Conservation (phyloP, 2,329 filamentous ascomycete genomes). For the Balansia obtecta region DNA sequence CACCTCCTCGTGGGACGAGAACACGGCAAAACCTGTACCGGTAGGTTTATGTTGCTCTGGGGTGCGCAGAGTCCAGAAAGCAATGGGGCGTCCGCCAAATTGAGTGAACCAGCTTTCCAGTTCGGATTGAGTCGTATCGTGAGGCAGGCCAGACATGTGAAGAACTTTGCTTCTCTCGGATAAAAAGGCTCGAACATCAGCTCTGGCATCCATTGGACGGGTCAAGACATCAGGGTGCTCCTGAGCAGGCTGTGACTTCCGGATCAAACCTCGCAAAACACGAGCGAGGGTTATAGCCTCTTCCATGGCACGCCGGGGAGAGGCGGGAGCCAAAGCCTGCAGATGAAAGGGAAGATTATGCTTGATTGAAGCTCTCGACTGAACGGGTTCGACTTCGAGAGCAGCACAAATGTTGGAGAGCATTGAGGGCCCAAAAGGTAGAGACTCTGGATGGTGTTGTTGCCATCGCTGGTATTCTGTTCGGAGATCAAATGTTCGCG, state of each 20-base stretch:
- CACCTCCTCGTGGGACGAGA: slow-evolving; percentile 98
- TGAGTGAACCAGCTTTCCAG: slow-evolving; percentile 99
- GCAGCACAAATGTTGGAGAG: slow-evolving; percentile 96
- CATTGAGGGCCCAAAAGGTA: slow-evolving; percentile 91
- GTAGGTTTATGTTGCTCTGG: slow-evolving; percentile 99
- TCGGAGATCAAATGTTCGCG: slow-evolving; percentile 88
- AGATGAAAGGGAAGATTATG: slow-evolving; percentile 97
- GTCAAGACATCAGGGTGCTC: slow-evolving; percentile 93
- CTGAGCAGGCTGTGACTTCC: slow-evolving; percentile 87
- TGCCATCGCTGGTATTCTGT: slow-evolving; percentile 99
- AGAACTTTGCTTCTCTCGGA: slow-evolving; percentile 95
- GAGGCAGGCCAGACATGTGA: slow-evolving; percentile 92
- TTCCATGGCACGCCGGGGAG: slow-evolving; percentile 91
- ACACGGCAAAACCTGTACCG: slow-evolving; percentile 93
- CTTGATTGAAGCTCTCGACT: slow-evolving; percentile 95
- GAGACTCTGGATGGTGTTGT: slow-evolving; percentile 92
- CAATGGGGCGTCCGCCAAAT: slow-evolving; percentile 93
- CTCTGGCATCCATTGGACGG: slow-evolving; percentile 89
- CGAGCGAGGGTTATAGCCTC: slow-evolving; percentile 89
- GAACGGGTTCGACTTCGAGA: slow-evolving; percentile 92
- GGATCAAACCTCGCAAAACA: slow-evolving; percentile 82
- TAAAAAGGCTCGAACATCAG: slow-evolving; percentile 90
- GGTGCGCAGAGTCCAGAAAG: slow-evolving; percentile 96
- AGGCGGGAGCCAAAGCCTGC: slow-evolving; percentile 88
- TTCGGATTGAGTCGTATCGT: slow-evolving; percentile 97